Base-by-base conservation (phyloP, 192 early-diverging fungal genomes). In the Rhizoclosmatium sp. region DNA sequence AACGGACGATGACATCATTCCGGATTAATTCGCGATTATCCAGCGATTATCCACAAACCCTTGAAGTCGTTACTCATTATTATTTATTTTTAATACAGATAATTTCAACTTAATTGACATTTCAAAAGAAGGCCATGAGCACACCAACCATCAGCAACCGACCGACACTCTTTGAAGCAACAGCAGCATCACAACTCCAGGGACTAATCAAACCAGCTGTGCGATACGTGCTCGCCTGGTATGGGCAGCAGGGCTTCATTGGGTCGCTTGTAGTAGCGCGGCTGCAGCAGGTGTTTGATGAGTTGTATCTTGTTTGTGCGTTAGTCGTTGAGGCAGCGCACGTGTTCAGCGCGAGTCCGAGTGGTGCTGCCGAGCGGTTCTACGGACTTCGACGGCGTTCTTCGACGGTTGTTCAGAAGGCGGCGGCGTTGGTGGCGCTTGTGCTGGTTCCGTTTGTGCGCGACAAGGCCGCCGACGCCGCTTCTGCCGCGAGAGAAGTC, bases 311-410 rank as follows among this genome's bases (percentile, higher is more conserved):
- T 4, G 95, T 95, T 94, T 81, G 92, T 54, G 82, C 93, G 42
- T 86, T 97, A 3, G 95, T 40, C 19, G 45, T 44, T 12, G 41
- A 21, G 47, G 45, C 48, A 31, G 10, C 56, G 23, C 23, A 65
- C 69, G 12, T 62, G 16, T 14, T n/a, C 21, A 72, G 54, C 46
- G 41, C 67, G 31, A 39, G 54, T 41, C 23, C 90, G 62, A 92
- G 86, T 0, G 94, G 94, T 12, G 95, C 95, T 82, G 89, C 94
- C n/a, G 96, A 98, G 83, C 92, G 94, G 83, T 97, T 98, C 85
- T 98, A 98, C 82, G 95, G 95, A 3, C 80, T 93, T 39, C 95
- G 94, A 83, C 85, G 96, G 68, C 89, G 91, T 82, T 78, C 87
- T 31, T 31, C 31, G 31, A 31, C 31, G 31, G 31, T 31, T 31